Evolutionary conservation across 225 moss, liverwort and hornwort genomes (phyloP).

Genomic region (Pseudoscleropodium purum): DNA sequence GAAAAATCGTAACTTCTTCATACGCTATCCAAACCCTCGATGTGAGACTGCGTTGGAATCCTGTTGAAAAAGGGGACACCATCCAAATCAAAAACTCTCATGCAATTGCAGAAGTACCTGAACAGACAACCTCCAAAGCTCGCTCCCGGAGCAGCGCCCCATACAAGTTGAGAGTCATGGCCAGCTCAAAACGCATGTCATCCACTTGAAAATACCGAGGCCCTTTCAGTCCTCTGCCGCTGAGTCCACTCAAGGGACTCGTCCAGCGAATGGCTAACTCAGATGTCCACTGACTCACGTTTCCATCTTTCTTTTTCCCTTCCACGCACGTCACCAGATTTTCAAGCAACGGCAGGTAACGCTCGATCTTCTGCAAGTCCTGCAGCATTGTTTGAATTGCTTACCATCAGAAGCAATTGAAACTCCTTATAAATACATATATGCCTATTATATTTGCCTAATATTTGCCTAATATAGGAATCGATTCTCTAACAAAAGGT

Average conservation of each 20-base stretch:
- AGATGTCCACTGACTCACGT: conserved; percentile 61
- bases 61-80: not conserved
- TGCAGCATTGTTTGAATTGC: not conserved
- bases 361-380: conserved; percentile 75
- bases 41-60: not conserved
- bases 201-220: conserved; percentile 64
- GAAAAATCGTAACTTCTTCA: not conserved
- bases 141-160: conserved; percentile 74
- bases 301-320: conserved; percentile 35
- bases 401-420: not conserved
- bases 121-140: conserved; percentile 62
- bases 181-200: conserved; percentile 77
- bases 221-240: conserved; percentile 39
- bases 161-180: conserved; percentile 73
- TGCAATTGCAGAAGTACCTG: conserved; percentile 21
- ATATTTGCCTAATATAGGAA: too few relatives aligned
- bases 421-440: not conserved
- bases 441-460: not conserved
- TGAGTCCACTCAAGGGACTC: conserved; percentile 54
- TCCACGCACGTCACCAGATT: conserved; percentile 51
- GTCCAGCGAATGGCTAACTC: conserved; percentile 81
- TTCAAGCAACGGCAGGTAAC: conserved; percentile 75
- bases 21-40: not conserved
- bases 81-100: not conserved
- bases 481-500: not conserved